Conservation (phyloP, 2,329 filamentous ascomycete genomes). For the Grosmannia clavigera region DNA sequence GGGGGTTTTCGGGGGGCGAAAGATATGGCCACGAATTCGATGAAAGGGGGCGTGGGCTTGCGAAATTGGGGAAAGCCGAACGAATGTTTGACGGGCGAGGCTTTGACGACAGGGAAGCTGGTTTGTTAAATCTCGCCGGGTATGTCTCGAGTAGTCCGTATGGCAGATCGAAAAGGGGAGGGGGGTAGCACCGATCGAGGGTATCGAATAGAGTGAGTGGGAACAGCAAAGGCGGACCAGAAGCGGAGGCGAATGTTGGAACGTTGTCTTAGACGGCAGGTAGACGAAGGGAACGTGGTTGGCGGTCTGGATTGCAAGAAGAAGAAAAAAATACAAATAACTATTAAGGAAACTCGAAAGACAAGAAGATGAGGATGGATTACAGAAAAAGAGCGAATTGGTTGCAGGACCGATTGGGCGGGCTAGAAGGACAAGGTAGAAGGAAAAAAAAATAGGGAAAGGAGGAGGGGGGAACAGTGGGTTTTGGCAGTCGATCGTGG, state of each 20-base stretch:
- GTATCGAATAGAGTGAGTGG: neutral
- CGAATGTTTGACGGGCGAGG: neutral
- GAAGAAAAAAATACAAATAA: neutral
- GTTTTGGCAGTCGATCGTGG: constrained; percentile 1
- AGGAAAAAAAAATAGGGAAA: neutral
- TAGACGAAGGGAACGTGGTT: neutral
- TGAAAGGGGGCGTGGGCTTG: neutral
- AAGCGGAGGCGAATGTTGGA: neutral
- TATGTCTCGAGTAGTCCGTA: neutral
- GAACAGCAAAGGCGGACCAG: neutral
- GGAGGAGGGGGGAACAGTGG: neutral
- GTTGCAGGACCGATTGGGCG: neutral
- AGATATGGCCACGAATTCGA: neutral
- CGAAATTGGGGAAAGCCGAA: constrained; percentile 4
- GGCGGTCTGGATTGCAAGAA: neutral
- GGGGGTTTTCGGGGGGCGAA: neutral
- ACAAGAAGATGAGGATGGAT: neutral
- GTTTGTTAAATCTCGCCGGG: neutral
- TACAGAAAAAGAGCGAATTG: neutral
- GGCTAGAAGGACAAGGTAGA: neutral
- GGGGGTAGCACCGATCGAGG: neutral
- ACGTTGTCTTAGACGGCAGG: neutral
- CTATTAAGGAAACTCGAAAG: neutral
- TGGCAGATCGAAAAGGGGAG: neutral
- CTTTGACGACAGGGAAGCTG: neutral